Evolutionary conservation across 192 early-diverging fungal genomes (phyloP).

Genomic region (Thoreauomyces humboldtii): DNA sequence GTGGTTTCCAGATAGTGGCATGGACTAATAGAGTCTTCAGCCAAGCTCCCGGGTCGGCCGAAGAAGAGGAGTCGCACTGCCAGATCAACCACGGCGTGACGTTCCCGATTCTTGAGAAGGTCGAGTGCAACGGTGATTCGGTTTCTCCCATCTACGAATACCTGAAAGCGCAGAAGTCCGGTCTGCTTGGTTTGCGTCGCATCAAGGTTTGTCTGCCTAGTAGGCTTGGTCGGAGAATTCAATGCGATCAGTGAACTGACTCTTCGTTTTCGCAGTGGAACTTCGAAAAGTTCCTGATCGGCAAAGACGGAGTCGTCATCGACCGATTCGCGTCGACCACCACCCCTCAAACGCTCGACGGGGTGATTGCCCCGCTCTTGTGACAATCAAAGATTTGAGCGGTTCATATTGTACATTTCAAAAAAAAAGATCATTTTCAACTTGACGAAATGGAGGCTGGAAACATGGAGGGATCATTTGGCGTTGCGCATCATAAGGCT

Average conservation of each 20-base stretch:
- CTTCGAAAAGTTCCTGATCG: constrained; percentile 49
- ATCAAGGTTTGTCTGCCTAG: constrained; percentile 12
- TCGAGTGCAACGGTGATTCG: constrained; percentile 63
- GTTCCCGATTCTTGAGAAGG: constrained; percentile 86
- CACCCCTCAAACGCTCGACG: constrained; percentile 57
- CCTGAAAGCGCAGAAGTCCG: constrained; percentile 40
- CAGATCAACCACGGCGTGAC: constrained; percentile 69
- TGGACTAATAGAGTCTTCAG: no score
- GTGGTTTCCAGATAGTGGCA: no score
- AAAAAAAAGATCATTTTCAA: no score
- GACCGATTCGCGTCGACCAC: constrained; percentile 42
- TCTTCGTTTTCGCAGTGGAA: background rate
- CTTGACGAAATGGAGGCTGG: no score
- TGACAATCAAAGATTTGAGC: no score
- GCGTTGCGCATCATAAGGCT: constrained; percentile 71
- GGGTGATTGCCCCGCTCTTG: constrained; percentile 60
- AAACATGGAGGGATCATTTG: no score
- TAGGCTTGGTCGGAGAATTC: background rate
- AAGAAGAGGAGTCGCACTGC: constrained; percentile 58
- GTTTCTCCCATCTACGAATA: constrained; percentile 42
- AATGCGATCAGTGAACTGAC: background rate
- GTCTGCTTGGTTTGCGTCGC: constrained; percentile 31
- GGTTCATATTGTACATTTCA: no score
- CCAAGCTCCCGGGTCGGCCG: constrained; percentile 20
- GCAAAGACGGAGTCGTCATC: constrained; percentile 39